Percentiles rank a stretch among this genome's conserved stretches.
phyloP scores from a whole-genome alignment of 176 grass and related monocot genomes.

The Dendrocalamus sinicus region DNA sequence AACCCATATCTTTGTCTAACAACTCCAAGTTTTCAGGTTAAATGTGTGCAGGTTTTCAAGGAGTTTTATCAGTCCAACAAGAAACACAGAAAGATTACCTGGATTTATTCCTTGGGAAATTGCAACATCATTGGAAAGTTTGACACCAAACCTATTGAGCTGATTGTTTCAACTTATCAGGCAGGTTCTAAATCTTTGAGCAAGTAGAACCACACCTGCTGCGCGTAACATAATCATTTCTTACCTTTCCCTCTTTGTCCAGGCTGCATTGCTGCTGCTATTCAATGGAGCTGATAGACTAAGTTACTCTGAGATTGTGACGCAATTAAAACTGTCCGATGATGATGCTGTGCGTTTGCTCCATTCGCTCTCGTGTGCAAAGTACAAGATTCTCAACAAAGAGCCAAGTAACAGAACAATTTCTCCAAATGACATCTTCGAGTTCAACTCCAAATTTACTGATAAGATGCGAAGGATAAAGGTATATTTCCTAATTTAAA shows the following conservation, averaged over 20 bases:
- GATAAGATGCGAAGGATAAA: constrained; percentile 77
- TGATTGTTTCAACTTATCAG: constrained; percentile 72
- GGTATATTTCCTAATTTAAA: constrained; percentile 32
- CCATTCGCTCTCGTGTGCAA: constrained; percentile 63
- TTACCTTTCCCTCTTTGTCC: neutral
- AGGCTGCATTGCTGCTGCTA: constrained; percentile 55
- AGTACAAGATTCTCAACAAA: constrained; percentile 66
- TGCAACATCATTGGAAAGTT: constrained; percentile 56
- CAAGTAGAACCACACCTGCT: neutral
- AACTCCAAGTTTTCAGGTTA: constrained; percentile 45
- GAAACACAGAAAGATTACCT: constrained; percentile 57
- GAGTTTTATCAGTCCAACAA: constrained; percentile 49
- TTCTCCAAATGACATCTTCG: constrained; percentile 52
- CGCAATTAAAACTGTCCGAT: constrained; percentile 52
- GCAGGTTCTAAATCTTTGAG: constrained; percentile 8
- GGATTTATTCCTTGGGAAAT: constrained; percentile 66
- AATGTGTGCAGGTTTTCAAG: constrained; percentile 63
- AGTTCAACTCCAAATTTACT: constrained; percentile 56
- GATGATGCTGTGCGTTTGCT: constrained; percentile 61
- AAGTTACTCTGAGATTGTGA: constrained; percentile 56
- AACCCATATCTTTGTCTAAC: neutral
- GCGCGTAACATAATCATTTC: neutral
- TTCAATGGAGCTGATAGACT: constrained; percentile 49
- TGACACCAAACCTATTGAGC: constrained; percentile 46
- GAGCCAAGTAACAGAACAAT: constrained; percentile 55